Evolutionary conservation across 2,329 filamentous ascomycete species (phyloP).

Genomic region (Rhynchosporium graminicola): DNA sequence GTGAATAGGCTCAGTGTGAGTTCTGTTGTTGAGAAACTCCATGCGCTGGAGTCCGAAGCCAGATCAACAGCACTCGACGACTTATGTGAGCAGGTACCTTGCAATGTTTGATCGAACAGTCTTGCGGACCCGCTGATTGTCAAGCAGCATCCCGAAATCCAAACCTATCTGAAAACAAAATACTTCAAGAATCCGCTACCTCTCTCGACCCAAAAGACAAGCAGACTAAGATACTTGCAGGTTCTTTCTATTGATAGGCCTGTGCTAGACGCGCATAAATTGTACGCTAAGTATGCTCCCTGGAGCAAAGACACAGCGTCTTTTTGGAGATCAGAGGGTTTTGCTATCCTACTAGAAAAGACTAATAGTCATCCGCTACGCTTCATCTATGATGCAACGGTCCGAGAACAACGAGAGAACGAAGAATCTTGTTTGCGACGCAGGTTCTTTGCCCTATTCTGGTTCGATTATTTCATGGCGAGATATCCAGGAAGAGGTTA

Average conservation of each 20-base stretch:
- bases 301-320: constrained; percentile 15
- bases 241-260: constrained; percentile 19
- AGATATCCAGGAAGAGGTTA: constrained; percentile 23
- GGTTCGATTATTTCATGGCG: constrained; percentile 23
- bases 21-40: constrained; percentile 18
- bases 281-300: constrained; percentile 14
- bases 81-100: constrained; percentile 20
- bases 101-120: constrained; percentile 2
- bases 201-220: constrained; percentile 15
- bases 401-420: constrained; percentile 14
- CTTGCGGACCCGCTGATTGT: constrained; percentile 14
- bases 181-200: constrained; percentile 11
- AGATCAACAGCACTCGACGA: constrained; percentile 18
- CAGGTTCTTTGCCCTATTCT: constrained; percentile 23
- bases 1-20: constrained; percentile 20
- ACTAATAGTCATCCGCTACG: constrained; percentile 12
- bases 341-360: constrained; percentile 18
- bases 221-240: constrained; percentile 18
- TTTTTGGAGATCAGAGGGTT: constrained; percentile 21
- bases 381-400: constrained; percentile 21
- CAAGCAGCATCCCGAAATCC: constrained; percentile 19
- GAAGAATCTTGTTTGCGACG: constrained; percentile 22
- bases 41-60: constrained; percentile 16
- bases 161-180: constrained; percentile 19
- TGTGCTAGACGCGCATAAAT: constrained; percentile 19